Evolutionary conservation across 1,284 basidiomycete species (phyloP), one percentile per base, ranked within the genome.

Genomic region (Clitocybe nebularis): DNA sequence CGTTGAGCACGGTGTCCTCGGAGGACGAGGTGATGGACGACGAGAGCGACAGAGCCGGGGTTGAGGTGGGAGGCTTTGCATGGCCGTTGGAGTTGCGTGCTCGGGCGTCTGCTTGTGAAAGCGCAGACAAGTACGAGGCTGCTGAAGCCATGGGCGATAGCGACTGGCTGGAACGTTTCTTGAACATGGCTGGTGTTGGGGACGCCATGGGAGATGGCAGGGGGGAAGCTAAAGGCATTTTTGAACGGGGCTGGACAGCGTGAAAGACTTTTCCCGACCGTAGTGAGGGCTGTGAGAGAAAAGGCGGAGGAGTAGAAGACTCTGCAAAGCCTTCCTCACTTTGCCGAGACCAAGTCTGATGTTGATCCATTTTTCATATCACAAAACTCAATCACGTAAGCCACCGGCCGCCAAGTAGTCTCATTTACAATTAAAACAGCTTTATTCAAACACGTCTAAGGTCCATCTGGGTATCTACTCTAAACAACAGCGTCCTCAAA

Each of bases 41-140:
- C 2, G 82, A 84, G 11, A 81, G 61, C 0, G 84, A 86, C n/a
- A 83, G 64, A 0, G 83, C 75, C 2, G 83, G 81, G 1, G 82
- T 84, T 2, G 80, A 69, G 1, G 68, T 71, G 14, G 75, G 71
- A 11, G 30, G 39, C 7, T 32, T 20, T 9, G 74, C 59, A 37
- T 62, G 54, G 47, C 59, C 56, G 55, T 62, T 52, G 41, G n/a
- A 54, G 51, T 64, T 54, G 57, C 77, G 59, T 5, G 80, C 74
- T 32, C 77, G 71, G 24, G 79, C 75, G 56, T 86, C 82, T 20
- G 84, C 83, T 60, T 84, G 66, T 25, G 80, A 81, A 26, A 86
- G 71, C 4, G 82, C 83, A 42, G 79, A 80, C 21, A 87, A 74
- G 60, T 87, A 87, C 20, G 81, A 82, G 8, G 81, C 76, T 13